Evolutionary conservation across 2,329 filamentous ascomycete species (phyloP).

Genomic region (Penicillium sclerotigenum): DNA sequence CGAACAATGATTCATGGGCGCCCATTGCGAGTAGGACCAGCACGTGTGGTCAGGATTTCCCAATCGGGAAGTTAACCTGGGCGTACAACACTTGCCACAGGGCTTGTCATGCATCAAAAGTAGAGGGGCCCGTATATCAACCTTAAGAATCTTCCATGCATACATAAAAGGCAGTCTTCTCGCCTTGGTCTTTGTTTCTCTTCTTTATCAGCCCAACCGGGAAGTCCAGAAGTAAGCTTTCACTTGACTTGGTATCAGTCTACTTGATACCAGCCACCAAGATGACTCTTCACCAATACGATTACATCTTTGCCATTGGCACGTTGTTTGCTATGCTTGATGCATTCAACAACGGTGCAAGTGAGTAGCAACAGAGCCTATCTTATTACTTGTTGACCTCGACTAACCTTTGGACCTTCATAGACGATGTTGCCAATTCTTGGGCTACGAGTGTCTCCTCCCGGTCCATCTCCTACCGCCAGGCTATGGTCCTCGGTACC

Average conservation of each 20-base stretch:
- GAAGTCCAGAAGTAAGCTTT: not conserved
- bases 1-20: conserved; percentile 1
- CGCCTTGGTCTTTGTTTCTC: not conserved
- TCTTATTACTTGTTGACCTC: not conserved
- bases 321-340: conserved; percentile 73
- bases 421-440: conserved; percentile 75
- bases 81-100: not conserved
- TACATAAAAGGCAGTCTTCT: conserved; percentile 6
- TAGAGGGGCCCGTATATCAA: not conserved
- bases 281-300: conserved; percentile 61
- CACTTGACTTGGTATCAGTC: not conserved
- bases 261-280: conserved; percentile 31
- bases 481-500: conserved; percentile 50
- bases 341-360: conserved; percentile 75
- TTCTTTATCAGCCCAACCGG: not conserved
- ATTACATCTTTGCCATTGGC: conserved; percentile 72
- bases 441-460: conserved; percentile 81
- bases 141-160: not conserved
- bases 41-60: conserved; percentile 18
- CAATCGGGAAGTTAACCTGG: not conserved
- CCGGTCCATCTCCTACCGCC: conserved; percentile 52
- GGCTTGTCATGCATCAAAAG: not conserved
- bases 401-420: not conserved
- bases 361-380: conserved; percentile 48
- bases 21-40: conserved; percentile 16